phyloP scores from a whole-genome alignment of 2,329 filamentous ascomycete species.

The Nemania serpens region DNA sequence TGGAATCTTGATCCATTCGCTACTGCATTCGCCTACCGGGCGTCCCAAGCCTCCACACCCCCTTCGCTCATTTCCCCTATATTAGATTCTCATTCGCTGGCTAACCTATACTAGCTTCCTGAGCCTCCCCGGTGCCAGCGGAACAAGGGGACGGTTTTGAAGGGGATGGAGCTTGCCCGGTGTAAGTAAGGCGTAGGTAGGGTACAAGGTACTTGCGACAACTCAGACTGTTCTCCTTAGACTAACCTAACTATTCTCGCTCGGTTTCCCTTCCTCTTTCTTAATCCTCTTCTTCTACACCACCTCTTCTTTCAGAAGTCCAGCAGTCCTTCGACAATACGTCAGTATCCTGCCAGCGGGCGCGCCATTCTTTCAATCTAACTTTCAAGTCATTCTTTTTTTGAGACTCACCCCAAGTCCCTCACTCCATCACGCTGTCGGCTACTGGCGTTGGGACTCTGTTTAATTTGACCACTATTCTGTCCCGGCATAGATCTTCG shows the following conservation, averaged over 20 bases:
- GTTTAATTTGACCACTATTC: conserved; percentile 12
- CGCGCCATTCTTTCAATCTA: conserved; percentile 59
- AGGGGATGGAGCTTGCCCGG: too few relatives aligned
- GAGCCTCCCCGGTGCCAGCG: conserved; percentile 28
- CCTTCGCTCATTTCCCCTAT: conserved; percentile 43
- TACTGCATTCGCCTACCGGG: conserved; percentile 22
- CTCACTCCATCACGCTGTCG: conserved; percentile 33
- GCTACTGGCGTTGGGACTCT: conserved; percentile 28
- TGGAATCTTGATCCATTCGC: conserved; percentile 21
- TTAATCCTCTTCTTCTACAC: conserved; percentile 37
- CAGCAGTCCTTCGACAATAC: conserved; percentile 44
- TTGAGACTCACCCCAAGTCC: conserved; percentile 33
- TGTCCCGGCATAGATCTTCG: not conserved
- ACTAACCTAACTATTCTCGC: conserved; percentile 29
- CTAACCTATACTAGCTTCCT: conserved; percentile 26
- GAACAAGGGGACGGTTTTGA: conserved; percentile 13
- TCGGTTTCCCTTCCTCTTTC: conserved; percentile 37
- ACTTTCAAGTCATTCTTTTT: conserved; percentile 50
- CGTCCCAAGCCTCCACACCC: conserved; percentile 35
- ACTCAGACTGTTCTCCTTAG: conserved; percentile 20
- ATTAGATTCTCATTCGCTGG: conserved; percentile 40
- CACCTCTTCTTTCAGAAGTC: conserved; percentile 35
- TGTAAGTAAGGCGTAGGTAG: not conserved
- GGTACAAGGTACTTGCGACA: conserved; percentile 26
- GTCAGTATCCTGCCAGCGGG: conserved; percentile 57